Evolutionary conservation across 768 basidiomycete species (phyloP), one percentile per base, ranked within the genome.

Genomic region (Scleroderma bovista): DNA sequence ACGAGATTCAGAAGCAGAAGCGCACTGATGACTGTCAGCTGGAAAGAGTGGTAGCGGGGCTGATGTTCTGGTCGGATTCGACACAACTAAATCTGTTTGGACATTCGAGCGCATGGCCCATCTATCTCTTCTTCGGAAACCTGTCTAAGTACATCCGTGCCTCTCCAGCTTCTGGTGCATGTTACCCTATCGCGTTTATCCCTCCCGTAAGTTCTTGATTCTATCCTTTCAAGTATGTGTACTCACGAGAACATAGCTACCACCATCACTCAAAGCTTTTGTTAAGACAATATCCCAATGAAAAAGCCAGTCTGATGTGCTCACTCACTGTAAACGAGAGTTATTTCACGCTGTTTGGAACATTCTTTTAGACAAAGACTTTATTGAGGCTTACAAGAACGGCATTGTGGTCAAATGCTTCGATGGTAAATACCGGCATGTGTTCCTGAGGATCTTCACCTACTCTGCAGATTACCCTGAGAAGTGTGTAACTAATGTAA

Each of bases 81-180:
- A 65, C 60, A 0, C 60, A 63, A 34, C 59, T 63, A 2, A 41
- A 59, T 0, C 47, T 37, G n/a, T 65, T 56, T 33, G 48, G 54
- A 2, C n/a, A 36, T 39, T 29, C 50, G 2, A 39, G 26, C 1
- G 13, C 57, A 1, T 57, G 58, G 58, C 58, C 51, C 2, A 42
- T 59, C 1, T 59, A 59, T 20, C n/a, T 57, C 1, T 59, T 36
- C 20, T 51, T 57, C 26, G 48, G 51, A 2, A 59, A 57, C 13
- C 38, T 51, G 4, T 54, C 58, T 0, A 59, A 59, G 24, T 57
- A 59, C 23, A 43, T 29, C 1, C 26, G 51, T 8, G 50, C 55
- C n/a, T 53, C 56, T 19, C 47, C 43, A 31, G 4, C 5, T 9
- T 29, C 48, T 3, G 16, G 23, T 12, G 22, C 49, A 7, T 50